A percentile compares a stretch with the other conserved stretches of the same genome.
These are phyloP conservation scores for Aspergillus novofumigatus DNA, from an alignment of 2,329 filamentous ascomycete genomes.

Conservation along the genomic window DNA sequence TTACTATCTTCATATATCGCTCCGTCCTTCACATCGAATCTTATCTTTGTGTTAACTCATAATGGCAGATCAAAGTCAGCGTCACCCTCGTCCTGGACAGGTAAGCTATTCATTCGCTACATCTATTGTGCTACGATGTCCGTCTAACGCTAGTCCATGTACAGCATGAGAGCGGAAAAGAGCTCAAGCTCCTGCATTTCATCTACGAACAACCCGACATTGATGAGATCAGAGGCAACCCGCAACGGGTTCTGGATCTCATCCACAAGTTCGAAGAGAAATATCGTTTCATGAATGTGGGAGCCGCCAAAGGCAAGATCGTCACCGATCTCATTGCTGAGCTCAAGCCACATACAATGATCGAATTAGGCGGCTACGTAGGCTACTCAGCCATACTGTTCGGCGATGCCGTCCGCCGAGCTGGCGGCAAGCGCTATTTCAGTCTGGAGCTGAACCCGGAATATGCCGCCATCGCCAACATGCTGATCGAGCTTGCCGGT, in stretches of 20 bases:
- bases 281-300: conserved; percentile 77
- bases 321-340: conserved; percentile 65
- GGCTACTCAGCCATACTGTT: conserved; percentile 80
- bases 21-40: not conserved
- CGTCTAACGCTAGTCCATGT: not conserved
- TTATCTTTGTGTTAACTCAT: not conserved
- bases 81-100: not conserved
- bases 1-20: not conserved
- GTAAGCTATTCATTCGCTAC: not conserved
- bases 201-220: conserved; percentile 60
- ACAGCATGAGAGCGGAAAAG: conserved; percentile 61
- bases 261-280: conserved; percentile 67
- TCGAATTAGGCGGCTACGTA: conserved; percentile 77
- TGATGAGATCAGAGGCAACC: conserved; percentile 60
- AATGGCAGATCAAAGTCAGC: not conserved
- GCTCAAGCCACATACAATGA: conserved; percentile 63
- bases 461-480: conserved; percentile 66
- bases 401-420: conserved; percentile 59
- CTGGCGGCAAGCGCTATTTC: conserved; percentile 63
- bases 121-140: not conserved
- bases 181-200: conserved; percentile 68
- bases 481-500: conserved; percentile 69
- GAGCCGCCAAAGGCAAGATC: conserved; percentile 68
- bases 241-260: conserved; percentile 58
- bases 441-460: conserved; percentile 70